Base-by-base conservation (phyloP, 805 yeast species). In the Saccharomycopsis sp. region DNA sequence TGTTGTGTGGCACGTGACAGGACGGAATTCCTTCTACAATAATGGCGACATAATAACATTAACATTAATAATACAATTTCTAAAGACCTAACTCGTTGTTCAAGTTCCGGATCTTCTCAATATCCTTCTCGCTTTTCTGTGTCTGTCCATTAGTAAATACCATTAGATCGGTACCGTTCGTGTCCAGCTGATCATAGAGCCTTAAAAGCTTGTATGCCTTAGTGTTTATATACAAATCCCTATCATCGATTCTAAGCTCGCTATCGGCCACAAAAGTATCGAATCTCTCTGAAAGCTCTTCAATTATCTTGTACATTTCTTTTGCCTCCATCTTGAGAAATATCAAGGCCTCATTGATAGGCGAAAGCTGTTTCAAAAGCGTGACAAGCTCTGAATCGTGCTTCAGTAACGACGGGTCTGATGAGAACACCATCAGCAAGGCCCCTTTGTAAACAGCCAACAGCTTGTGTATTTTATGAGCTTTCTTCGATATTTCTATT, bases 261-360 rank as follows among this genome's bases (percentile, higher is more conserved):
- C 66, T 44, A 50, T 68, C 64, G 1, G 63, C 54, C 3, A 61
- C 58, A 1, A 49, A 52, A 12, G 34, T 44, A 3, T 44, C 34
- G 47, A 54, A 42, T 35, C 52, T 35, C n/a, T 65, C 57, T 19
- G 58, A 58, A 3, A 65, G 47, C 15, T 61, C 62, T 12, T 64
- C 62, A 15, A 66, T 63, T 19, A 74, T 56, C 17, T 50, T 25
- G 38, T 53, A 62, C 12, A 62, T 17, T 20, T 67, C 75, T 38
- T 73, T 71, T 5, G 75, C 76, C 63, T 80, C 81, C 20, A 71
- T 69, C 7, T 78, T 63, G 42, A 80, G 62, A 61, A 77, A 80
- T 63, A 73, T 72, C 12, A 80, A 64, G 3, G 78, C 75, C 58
- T 80, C 83, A 57, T 76, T 76, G 17, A 80, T 62, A 2, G 84